Base-by-base conservation (phyloP, 1,284 basidiomycete genomes). In the Golubevia sp. region DNA sequence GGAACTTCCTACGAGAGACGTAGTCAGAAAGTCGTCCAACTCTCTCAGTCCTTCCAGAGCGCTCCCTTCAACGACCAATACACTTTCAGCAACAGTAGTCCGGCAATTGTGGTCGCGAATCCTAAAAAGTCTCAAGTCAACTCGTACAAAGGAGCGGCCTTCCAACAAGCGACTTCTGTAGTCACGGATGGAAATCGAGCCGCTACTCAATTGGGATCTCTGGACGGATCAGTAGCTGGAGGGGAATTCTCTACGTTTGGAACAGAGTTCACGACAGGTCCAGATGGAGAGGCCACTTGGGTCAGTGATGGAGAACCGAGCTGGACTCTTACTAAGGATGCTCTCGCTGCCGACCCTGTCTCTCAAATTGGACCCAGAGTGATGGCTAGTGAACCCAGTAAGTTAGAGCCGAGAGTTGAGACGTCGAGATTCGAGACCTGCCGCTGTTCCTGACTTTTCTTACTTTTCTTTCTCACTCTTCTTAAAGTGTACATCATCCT, bases 121-220 rank as follows among this genome's bases (percentile, higher is more conserved):
- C 30, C 30, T 5, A 5, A 3, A 34, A 3, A 34, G 5, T 34
- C 30, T 23, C 56, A 73, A 57, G 65, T 77, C 57, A 79, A 79
- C 55, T 56, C 58, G 3, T 78, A 78, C 62, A 71, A 70, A 21
- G 76, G 30, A 11, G 50, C 30, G 4, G 30, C 30, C 11, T 34
- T 34, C 30, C 30, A 34, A 34, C 30, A 34, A 34, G 30, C 30
- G 5, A 34, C 30, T 11, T 5, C 5, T 34, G 30, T 34, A 3
- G 30, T 34, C 11, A 34, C 30, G 30, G 30, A 34, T 11, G 30
- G 30, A 34, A 34, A 5, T 34, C 5, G 5, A 34, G 30, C 4
- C 4, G 30, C 30, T 5, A 34, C 30, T 11, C 5, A 34, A 34
- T 34, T 34, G 5, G 30, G 30, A 5, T 34, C 30, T 34, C 30